These are phyloP conservation scores for Hypoxylon intermedium DNA, from an alignment of 495 filamentous ascomycete genomes.

Conservation along the genomic window DNA sequence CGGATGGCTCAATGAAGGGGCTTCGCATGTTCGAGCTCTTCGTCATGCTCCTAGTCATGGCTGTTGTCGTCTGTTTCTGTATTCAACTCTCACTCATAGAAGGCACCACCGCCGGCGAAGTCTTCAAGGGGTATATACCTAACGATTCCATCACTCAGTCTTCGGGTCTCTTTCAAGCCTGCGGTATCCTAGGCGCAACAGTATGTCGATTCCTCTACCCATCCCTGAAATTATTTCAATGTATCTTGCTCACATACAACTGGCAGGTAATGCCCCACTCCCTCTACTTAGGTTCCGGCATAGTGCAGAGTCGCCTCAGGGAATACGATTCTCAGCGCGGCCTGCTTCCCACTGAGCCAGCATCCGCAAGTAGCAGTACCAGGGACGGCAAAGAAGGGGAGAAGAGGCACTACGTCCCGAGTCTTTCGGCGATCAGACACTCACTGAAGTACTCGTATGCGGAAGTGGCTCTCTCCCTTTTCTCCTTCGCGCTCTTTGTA, in stretches of 20 bases:
- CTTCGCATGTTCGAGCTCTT: conserved; percentile 81
- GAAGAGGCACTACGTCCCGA: conserved; percentile 75
- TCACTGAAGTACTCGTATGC: conserved; percentile 83
- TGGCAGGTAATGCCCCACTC: conserved; percentile 82
- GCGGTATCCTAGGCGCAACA: conserved; percentile 90
- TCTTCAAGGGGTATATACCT: conserved; percentile 85
- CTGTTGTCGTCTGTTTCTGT: conserved; percentile 89
- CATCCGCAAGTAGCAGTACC: conserved; percentile 36
- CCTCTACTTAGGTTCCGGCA: conserved; percentile 86
- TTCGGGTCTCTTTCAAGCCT: conserved; percentile 81
- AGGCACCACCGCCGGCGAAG: conserved; percentile 71
- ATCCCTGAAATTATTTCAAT: background rate
- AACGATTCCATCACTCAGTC: conserved; percentile 73
- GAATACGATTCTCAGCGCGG: conserved; percentile 74
- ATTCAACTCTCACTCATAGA: conserved; percentile 83
- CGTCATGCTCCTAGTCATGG: conserved; percentile 79
- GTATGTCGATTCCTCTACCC: conserved; percentile 45
- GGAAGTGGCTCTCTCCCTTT: conserved; percentile 77
- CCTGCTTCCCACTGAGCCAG: conserved; percentile 53
- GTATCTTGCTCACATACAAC: background rate
- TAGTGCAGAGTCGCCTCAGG: conserved; percentile 81
- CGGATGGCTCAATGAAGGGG: conserved; percentile 73
- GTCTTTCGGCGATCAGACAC: conserved; percentile 74
- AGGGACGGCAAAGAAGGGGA: conserved; percentile 40
- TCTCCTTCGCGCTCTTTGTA: conserved; percentile 92